Percentiles rank a stretch among this genome's conserved stretches.
These are phyloP conservation scores for Psilocybe subaeruginosa DNA, from an alignment of 768 basidiomycete genomes.

Conservation along the genomic window DNA sequence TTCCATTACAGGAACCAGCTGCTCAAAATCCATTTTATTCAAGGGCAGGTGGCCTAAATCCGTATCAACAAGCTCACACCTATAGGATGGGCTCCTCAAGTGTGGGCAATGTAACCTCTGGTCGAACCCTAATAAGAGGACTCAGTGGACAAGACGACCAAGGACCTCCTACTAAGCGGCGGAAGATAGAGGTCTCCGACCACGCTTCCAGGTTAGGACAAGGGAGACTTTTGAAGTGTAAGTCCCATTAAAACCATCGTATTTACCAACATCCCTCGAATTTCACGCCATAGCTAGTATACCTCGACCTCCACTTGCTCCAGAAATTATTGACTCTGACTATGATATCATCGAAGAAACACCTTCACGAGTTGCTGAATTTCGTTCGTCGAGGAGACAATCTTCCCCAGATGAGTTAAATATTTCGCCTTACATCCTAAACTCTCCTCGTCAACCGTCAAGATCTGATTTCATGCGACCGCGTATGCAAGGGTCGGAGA, in stretches of 20 bases:
- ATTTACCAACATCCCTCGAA: not conserved
- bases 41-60: not conserved
- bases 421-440: not conserved
- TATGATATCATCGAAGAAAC: not conserved
- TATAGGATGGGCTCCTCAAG: not conserved
- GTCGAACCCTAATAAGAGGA: not conserved
- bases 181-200: not conserved
- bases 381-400: not conserved
- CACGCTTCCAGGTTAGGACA: not conserved
- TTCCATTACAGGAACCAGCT: not conserved
- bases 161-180: not conserved
- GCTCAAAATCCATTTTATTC: not conserved
- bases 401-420: not conserved
- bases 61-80: not conserved
- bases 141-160: not conserved
- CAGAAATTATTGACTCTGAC: not conserved
- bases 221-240: not conserved
- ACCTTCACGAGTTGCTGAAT: no score
- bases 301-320: not conserved
- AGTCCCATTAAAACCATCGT: not conserved
- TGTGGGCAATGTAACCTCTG: not conserved
- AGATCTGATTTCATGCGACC: no score
- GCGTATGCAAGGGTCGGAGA: no score
- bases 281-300: not conserved
- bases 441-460: no score